Conservation (phyloP, 1,139 yeast species). For the Blastobotrys proliferans region DNA sequence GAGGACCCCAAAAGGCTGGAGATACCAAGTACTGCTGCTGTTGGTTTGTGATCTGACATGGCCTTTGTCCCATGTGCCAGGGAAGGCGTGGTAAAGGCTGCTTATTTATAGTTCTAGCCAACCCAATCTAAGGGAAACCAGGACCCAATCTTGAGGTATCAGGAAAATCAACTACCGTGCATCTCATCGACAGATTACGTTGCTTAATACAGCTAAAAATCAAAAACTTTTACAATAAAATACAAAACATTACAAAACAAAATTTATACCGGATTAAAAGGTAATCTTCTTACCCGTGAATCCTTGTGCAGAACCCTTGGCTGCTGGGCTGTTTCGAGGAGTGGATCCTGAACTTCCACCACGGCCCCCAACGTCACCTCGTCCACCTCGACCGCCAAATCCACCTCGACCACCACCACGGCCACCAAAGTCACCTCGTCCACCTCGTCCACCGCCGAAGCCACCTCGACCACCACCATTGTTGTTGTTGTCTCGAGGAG, state of each 20-base stretch:
- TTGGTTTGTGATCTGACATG: too few relatives aligned
- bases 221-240: not conserved
- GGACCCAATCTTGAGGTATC: too few relatives aligned
- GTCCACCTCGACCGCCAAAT: slow-evolving; percentile 29
- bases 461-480: slow-evolving; percentile 44
- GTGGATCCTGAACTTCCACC: slow-evolving; percentile 18
- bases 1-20: too few relatives aligned
- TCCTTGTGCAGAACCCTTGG: slow-evolving; percentile 25
- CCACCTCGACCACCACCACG: slow-evolving; percentile 35
- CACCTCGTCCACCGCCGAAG: slow-evolving; percentile 43
- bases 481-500: slow-evolving; percentile 66
- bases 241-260: not conserved
- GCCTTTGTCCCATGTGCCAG: too few relatives aligned
- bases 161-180: too few relatives aligned
- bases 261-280: slow-evolving; percentile 25
- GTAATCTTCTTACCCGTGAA: slow-evolving; percentile 39
- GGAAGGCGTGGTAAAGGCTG: too few relatives aligned
- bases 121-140: too few relatives aligned
- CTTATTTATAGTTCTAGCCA: too few relatives aligned
- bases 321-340: slow-evolving; percentile 32
- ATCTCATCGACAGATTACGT: too few relatives aligned
- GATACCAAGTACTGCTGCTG: too few relatives aligned
- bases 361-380: slow-evolving; percentile 20
- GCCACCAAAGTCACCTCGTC: slow-evolving; percentile 34
- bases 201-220: not conserved